A percentile compares a stretch with the other conserved stretches of the same genome.
These are phyloP conservation scores for Graphilbum sp. DNA, from an alignment of 2,329 filamentous ascomycete species.

Conservation along the genomic window DNA sequence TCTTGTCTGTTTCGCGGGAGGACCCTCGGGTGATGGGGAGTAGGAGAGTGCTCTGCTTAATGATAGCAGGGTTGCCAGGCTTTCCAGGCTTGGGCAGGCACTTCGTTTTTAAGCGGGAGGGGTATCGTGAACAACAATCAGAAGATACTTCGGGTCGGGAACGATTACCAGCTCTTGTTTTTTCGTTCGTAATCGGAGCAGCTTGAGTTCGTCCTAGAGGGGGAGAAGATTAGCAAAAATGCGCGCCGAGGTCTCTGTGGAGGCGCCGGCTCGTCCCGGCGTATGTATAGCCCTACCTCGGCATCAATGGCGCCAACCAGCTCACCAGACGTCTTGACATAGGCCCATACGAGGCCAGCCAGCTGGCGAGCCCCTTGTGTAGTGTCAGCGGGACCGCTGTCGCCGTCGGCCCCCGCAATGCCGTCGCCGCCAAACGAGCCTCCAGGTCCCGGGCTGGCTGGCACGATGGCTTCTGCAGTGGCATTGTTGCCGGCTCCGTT, in stretches of 20 bases:
- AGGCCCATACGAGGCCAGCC: constrained; percentile 60
- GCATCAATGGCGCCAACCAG: constrained; percentile 58
- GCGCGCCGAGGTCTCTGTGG: too few relatives aligned
- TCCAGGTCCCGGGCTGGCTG: not conserved
- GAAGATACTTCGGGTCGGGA: constrained; percentile 61
- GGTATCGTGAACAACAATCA: constrained; percentile 72
- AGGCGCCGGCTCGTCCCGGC: too few relatives aligned
- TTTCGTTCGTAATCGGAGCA: constrained; percentile 63
- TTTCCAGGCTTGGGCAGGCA: too few relatives aligned
- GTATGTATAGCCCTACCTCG: constrained; percentile 29
- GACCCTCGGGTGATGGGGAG: too few relatives aligned
- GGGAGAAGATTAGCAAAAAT: not conserved
- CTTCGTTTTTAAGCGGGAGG: constrained; percentile 38
- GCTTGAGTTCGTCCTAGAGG: constrained; percentile 53
- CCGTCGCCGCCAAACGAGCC: constrained; percentile 27
- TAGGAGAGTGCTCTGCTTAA: too few relatives aligned
- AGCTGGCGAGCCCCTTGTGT: constrained; percentile 49
- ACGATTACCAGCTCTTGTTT: constrained; percentile 76
- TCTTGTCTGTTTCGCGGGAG: too few relatives aligned
- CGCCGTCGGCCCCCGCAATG: constrained; percentile 2
- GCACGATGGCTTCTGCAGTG: not conserved
- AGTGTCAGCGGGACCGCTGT: constrained; percentile 7
- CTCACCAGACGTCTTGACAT: constrained; percentile 50
- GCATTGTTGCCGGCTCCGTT: constrained; percentile 1
- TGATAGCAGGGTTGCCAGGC: too few relatives aligned